These are phyloP conservation scores for Acer yangbiense DNA, from an alignment of 345 rosid genomes.

Conservation along the genomic window DNA sequence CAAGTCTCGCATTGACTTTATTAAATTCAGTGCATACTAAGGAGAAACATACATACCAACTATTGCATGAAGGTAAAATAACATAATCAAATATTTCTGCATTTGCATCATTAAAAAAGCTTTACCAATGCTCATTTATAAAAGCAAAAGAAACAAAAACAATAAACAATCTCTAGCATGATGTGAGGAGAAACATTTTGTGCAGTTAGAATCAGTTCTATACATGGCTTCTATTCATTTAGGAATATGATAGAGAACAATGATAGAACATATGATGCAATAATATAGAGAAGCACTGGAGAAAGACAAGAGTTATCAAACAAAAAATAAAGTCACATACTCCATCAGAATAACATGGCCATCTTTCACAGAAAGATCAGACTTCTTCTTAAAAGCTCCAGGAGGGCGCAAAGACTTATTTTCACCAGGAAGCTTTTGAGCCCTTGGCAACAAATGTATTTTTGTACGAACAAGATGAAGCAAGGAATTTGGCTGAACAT, in stretches of 20 bases:
- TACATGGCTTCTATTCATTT: not conserved
- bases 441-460: slow-evolving; percentile 78
- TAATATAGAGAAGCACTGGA: not conserved
- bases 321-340: slow-evolving; percentile 48
- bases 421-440: slow-evolving; percentile 90
- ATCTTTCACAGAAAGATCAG: slow-evolving; percentile 95
- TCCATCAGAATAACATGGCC: slow-evolving; percentile 96
- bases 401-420: slow-evolving; percentile 94
- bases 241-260: not conserved
- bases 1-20: too few relatives aligned
- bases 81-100: too few relatives aligned
- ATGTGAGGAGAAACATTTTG: not conserved
- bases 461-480: slow-evolving; percentile 92
- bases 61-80: too few relatives aligned
- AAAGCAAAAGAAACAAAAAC: not conserved
- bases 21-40: too few relatives aligned
- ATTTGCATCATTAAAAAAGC: too few relatives aligned
- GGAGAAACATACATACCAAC: too few relatives aligned
- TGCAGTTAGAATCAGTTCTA: not conserved
- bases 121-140: too few relatives aligned
- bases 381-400: slow-evolving; percentile 99
- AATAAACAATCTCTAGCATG: not conserved
- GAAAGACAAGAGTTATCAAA: not conserved
- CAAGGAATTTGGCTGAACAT: slow-evolving; percentile 87
- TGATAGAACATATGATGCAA: not conserved